A percentile compares a stretch with the other conserved stretches of the same genome.
These are phyloP conservation scores for Fraxinus paxiana DNA, from an alignment of 305 asterid genomes.

Conservation along the genomic window DNA sequence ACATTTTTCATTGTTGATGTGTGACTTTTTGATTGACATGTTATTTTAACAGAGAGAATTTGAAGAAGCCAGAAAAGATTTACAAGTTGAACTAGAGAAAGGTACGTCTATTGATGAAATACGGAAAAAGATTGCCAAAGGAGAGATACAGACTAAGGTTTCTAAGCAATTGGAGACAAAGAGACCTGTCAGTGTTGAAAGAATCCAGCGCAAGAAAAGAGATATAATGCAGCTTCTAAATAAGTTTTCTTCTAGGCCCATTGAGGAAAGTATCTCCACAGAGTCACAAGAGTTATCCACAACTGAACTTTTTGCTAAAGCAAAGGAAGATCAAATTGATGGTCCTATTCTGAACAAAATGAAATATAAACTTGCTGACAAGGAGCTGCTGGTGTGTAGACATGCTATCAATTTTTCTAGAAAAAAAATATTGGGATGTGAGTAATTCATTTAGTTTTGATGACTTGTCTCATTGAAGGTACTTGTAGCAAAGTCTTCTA, in stretches of 20 bases:
- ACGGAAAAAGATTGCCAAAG: constrained; percentile 54
- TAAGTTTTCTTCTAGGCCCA: constrained; percentile 43
- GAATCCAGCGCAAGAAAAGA: constrained; percentile 89
- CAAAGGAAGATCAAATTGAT: constrained; percentile 57
- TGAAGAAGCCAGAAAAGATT: constrained; percentile 82
- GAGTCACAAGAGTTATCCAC: constrained; percentile 57
- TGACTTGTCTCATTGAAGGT: constrained; percentile 50
- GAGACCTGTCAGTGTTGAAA: constrained; percentile 33
- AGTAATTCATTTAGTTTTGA: constrained; percentile 9
- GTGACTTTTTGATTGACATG: constrained; percentile 20
- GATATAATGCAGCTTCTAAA: constrained; percentile 57
- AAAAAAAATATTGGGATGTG: neutral
- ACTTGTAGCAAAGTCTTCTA: constrained; percentile 57
- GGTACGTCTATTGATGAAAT: constrained; percentile 66
- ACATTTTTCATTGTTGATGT: constrained; percentile 14
- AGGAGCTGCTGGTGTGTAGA: constrained; percentile 73
- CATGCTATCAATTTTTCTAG: constrained; percentile 17
- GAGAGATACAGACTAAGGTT: constrained; percentile 63
- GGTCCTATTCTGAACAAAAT: constrained; percentile 52
- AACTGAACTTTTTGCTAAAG: constrained; percentile 46
- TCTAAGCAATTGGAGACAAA: constrained; percentile 43
- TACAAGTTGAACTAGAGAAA: constrained; percentile 68
- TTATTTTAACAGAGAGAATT: constrained; percentile 64
- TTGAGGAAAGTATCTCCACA: constrained; percentile 39
- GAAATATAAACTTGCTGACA: constrained; percentile 54